Percentiles rank a stretch among this genome's conserved stretches.
These are phyloP conservation scores for Leptomonas seymouri DNA, from an alignment of 208 protist genomes.

Conservation along the genomic window DNA sequence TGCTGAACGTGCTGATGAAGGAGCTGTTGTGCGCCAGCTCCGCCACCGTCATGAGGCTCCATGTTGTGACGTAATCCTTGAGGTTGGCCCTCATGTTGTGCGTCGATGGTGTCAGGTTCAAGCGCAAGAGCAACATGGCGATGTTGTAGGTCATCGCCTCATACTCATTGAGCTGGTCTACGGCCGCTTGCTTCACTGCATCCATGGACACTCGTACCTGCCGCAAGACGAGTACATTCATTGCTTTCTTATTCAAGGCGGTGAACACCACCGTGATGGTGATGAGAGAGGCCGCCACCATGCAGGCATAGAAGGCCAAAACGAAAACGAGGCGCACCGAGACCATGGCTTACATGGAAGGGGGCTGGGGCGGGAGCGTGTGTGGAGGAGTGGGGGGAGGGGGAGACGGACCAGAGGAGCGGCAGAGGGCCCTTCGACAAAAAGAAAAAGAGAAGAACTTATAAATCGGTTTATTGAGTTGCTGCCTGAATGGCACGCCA, in stretches of 20 bases:
- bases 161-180: not conserved
- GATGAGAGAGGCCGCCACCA: conserved; percentile 5
- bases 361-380: too few relatives aligned
- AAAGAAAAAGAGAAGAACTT: too few relatives aligned
- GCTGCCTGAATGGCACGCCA: too few relatives aligned
- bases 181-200: not conserved
- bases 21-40: conserved; percentile 2
- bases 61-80: not conserved
- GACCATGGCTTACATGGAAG: too few relatives aligned
- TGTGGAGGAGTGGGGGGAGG: too few relatives aligned
- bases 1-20: conserved; percentile 14
- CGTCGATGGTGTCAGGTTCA: not conserved
- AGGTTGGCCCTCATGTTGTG: not conserved
- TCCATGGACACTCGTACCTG: conserved; percentile 2
- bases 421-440: too few relatives aligned
- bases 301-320: not conserved
- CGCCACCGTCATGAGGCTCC: conserved; percentile 8
- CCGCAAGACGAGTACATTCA: not conserved
- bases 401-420: too few relatives aligned
- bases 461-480: too few relatives aligned
- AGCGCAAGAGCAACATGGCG: not conserved
- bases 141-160: conserved; percentile 1
- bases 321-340: conserved; percentile 4
- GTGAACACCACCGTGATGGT: conserved; percentile 19
- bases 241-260: not conserved